These are phyloP conservation scores for Carnegiea gigantea DNA, from an alignment of 179 eudicot species.

Conservation along the genomic window DNA sequence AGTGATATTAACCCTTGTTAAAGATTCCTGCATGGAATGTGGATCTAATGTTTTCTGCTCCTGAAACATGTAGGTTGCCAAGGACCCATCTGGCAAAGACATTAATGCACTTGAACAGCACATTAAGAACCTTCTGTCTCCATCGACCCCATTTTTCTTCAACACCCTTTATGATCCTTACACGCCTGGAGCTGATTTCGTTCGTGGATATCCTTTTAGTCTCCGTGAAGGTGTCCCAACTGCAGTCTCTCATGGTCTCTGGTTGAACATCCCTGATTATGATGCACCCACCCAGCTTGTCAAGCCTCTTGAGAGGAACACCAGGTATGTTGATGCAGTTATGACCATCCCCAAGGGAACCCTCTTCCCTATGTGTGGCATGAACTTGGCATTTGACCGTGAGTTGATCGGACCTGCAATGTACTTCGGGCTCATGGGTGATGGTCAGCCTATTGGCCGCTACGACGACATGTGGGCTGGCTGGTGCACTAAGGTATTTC, in stretches of 20 bases:
- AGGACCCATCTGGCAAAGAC: conserved; percentile 6
- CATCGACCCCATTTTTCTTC: conserved; percentile 6
- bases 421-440: conserved; percentile 9
- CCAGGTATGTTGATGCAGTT: not conserved
- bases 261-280: conserved; percentile 8
- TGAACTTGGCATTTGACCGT: conserved; percentile 11
- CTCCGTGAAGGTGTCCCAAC: conserved; percentile 3
- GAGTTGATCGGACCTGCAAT: conserved; percentile 3
- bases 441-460: conserved; percentile 7
- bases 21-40: not conserved
- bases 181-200: not conserved
- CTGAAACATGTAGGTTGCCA: not conserved
- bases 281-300: conserved; percentile 10
- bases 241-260: conserved; percentile 4
- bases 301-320: conserved; percentile 11
- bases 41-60: not conserved
- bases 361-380: conserved; percentile 9
- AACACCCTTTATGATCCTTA: conserved; percentile 1
- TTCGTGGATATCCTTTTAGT: conserved; percentile 3
- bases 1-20: not conserved
- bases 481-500: conserved; percentile 3
- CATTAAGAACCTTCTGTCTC: not conserved
- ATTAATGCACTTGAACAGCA: conserved; percentile 2
- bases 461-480: conserved; percentile 10
- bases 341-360: conserved; percentile 9